Base-by-base conservation (phyloP, 2,329 filamentous ascomycete genomes). In the Fusarium sp. region DNA sequence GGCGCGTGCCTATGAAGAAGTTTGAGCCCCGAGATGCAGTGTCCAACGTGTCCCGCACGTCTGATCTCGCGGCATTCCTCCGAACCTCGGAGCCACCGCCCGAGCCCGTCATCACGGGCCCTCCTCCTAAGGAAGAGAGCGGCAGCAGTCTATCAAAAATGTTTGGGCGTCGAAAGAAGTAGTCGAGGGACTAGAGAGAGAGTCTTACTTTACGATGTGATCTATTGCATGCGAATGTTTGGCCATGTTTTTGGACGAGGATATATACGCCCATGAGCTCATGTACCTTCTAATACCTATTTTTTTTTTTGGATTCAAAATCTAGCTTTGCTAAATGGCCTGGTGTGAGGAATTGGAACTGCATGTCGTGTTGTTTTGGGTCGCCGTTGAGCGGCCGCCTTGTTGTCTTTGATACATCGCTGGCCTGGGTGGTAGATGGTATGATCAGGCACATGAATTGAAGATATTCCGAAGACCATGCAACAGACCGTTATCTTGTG, bases 61-160 rank as follows among this genome's bases (percentile, higher is more conserved):
- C 89, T 20, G 93, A 94, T 60, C 82, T 96, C 52, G 93, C 93
- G 1, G 90, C 91, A 61, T 96, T 96, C 80, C 83, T 96, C 35
- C 89, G 88, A 62, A 90, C 90, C 76, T 93, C 92, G 16, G 91
- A 87, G 37, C 93, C 93, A 4, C 91, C 92, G 2, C 85, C 87
- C 16, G 77, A 82, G 27, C 73, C 80, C 29, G 67, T 78, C 10
- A 71, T 65, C 76, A 16, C 76, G 77, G 8, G 67, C 78, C 79
- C 80, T 24, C 76, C 75, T 10, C 61, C 77, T 2, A 80, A 80
- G 20, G 82, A 80, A 34, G 85, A 85, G 58, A 82, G 83, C n/a
- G 76, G 79, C 59, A 83, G 79, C 57, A 82, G 85, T 10, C 80
- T 88, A 29, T 83, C 85, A 27, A 87, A 84, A 64, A 84, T 88